Evolutionary conservation across 2,329 filamentous ascomycete genomes (phyloP), one percentile per base, ranked within the genome.

Genomic region (Penicillium capsulatum): DNA sequence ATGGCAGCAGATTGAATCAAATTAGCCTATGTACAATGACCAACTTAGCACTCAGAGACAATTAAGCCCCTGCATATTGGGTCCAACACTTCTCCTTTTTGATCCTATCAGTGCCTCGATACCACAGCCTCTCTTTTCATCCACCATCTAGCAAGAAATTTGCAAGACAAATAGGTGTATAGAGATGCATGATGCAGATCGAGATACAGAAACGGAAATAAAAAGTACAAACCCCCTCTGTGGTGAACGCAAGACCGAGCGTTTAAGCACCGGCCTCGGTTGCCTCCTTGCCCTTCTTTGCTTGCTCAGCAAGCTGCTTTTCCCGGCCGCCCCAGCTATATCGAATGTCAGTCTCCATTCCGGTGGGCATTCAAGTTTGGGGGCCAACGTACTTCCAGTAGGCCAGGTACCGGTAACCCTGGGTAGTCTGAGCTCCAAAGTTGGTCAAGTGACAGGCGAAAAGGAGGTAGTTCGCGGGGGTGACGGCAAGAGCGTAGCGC

Each of bases 361-460:
- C n/a, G n/a, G n/a, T n/a, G n/a, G 17, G 28, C 26, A 31, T 2
- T 19, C 14, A 22, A 28, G 26, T 7, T 14, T 13, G 7, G 15
- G 41, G 24, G 13, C 7, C 10, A 36, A 67, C 66, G 41, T 61
- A 71, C 68, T 72, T 67, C 74, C 74, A 80, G 66, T 80, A 80
- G 54, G 75, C 73, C 47, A 80, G 46, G 58, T 78, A 83, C 38
- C 80, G 70, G 65, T 81, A 81, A 42, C 71, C 77, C 60, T 83
- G 80, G 20, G 73, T 75, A 31, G 69, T 50, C 63, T 83, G 80
- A 31, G 77, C 76, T 49, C 64, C 65, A 64, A 80, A 82, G 67
- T 83, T 83, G 65, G 81, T 73, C 45, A 77, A 66, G 64, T 83
- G 80, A 69, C 79, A 83, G 50, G 75, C 79, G 63, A 83, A 83